Evolutionary conservation across 2,329 filamentous ascomycete genomes (phyloP), one percentile per base, ranked within the genome.

Genomic region (Metarhizium guizhouense): DNA sequence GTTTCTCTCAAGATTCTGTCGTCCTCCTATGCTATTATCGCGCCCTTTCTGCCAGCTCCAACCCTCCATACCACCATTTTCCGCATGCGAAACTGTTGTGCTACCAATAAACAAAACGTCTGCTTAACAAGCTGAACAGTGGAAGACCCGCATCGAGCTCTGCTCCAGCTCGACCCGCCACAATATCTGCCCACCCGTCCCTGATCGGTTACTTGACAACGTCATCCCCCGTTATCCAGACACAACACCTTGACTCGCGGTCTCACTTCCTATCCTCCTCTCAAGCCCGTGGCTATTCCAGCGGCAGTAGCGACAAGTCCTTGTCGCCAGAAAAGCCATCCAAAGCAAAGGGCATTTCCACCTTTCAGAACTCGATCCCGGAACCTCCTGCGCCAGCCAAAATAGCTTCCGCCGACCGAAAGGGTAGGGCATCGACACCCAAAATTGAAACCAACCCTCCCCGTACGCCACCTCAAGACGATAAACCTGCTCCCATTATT

Each of bases 181-280:
- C 63, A 58, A 60, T 66, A 56, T 81, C 80, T 47, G 74, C 79
- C 32, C 82, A 83, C 67, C 80, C 83, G 54, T 86, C 86, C 38
- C 84, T 87, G 63, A 77, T 81, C 64, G 84, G 83, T 59, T 83
- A 87, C 68, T 74, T 87, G 58, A 88, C 86, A 51, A 82, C 83
- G 38, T 87, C 85, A 34, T 88, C 86, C 25, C 83, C 86, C 36
- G 70, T 86, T 57, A 79, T 88, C 52, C 83, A 85, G 63, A 78
- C 81, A 51, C 75, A 74, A 29, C 78, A 79, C 60, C 65, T 79
- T 38, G 62, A 66, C 45, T 57, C 65, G 25, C 60, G 61, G 43
- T 54, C 58, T 38, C 59, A 61, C 43, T 56, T 60, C 58, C 75
- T 68, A 61, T 72, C 69, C 55, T 75, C 73, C 51, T 65, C 64